Evolutionary conservation across 1,284 basidiomycete species (phyloP), one percentile per base, ranked within the genome.

Genomic region (Trametes versicolor): DNA sequence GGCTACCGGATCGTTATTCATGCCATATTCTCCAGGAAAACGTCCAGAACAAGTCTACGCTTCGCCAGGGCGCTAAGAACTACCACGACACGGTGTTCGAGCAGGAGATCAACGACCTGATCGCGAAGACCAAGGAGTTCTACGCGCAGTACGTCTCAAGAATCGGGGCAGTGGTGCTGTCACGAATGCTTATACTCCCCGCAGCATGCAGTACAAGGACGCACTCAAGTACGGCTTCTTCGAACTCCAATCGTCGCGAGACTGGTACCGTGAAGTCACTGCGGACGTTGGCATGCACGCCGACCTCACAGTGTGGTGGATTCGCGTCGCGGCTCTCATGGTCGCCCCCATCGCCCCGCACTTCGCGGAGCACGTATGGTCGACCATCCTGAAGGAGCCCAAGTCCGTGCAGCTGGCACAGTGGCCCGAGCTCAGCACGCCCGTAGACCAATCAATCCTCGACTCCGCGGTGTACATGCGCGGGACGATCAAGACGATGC

Each of bases 191-290:
- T 39, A 64, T 49, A 12, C 9, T n/a, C 27, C 27, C 63, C 61
- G n/a, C 60, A 97, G 95, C 34, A 94, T 92, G 70, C 90, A 95
- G 76, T 99, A 95, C 89, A 99, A 98, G 81, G 96, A 97, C 68
- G 96, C 96, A 3, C 80, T 98, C 71, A 98, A 99, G 81, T 91
- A 87, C 68, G 97, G 97, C 58, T 98, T 99, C 82, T 99, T 97
- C 83, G 96, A 99, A 76, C 87, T 98, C 70, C 96, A 98, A 78
- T 92, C 88, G 49, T 86, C 91, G 2, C 92, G 98, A 57, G 97
- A 99, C 78, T 96, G 96, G 91, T 99, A 99, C 80, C 94, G 97
- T 64, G 93, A 97, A 76, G 94, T 98, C 59, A 96, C 94, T 2
- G 85, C 89, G 15, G 90, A 95, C 58, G 85, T 93, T 60, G 95